A percentile compares a stretch with the other conserved stretches of the same genome.
Evolutionary conservation across 1,284 basidiomycete species (phyloP).

Genomic region (Filobasidium uniguttulatum): DNA sequence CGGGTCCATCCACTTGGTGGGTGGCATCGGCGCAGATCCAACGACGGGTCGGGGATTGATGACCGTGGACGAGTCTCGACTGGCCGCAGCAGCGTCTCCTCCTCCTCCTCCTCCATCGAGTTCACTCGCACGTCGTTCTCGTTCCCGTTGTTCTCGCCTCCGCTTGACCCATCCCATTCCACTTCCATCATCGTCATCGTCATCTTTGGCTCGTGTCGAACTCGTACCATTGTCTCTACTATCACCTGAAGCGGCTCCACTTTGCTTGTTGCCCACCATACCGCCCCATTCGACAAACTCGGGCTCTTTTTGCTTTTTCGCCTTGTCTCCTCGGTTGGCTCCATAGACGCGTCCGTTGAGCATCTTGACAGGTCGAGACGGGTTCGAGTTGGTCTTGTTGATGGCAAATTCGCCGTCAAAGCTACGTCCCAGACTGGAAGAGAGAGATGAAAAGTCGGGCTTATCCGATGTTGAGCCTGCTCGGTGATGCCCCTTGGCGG

Average conservation of each 20-base stretch:
- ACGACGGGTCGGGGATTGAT: too few relatives aligned
- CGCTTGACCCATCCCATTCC: conserved; percentile 36
- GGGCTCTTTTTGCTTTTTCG: conserved; percentile 27
- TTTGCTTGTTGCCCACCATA: conserved; percentile 15
- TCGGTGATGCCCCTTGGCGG: background rate
- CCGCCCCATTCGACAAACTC: conserved; percentile 36
- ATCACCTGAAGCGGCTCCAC: conserved; percentile 6
- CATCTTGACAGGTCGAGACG: conserved; percentile 27
- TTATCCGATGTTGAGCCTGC: conserved; percentile 1
- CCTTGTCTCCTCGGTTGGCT: conserved; percentile 26
- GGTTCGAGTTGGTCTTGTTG: conserved; percentile 3
- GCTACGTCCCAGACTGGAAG: conserved; percentile 7
- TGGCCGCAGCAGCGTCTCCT: too few relatives aligned
- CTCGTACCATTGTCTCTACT: background rate
- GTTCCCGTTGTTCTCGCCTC: conserved; percentile 29
- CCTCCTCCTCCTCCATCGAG: too few relatives aligned
- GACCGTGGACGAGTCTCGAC: too few relatives aligned
- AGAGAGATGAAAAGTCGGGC: conserved; percentile 10
- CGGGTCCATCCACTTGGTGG: too few relatives aligned
- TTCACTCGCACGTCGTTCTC: conserved; percentile 18
- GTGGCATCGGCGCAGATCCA: too few relatives aligned
- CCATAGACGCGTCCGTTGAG: conserved; percentile 37
- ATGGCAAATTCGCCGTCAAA: conserved; percentile 6
- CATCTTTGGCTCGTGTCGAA: conserved; percentile 9
- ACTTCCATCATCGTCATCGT: conserved; percentile 34